Base-by-base conservation (phyloP, 192 early-diverging fungal genomes). In the Coemansia reversa region DNA sequence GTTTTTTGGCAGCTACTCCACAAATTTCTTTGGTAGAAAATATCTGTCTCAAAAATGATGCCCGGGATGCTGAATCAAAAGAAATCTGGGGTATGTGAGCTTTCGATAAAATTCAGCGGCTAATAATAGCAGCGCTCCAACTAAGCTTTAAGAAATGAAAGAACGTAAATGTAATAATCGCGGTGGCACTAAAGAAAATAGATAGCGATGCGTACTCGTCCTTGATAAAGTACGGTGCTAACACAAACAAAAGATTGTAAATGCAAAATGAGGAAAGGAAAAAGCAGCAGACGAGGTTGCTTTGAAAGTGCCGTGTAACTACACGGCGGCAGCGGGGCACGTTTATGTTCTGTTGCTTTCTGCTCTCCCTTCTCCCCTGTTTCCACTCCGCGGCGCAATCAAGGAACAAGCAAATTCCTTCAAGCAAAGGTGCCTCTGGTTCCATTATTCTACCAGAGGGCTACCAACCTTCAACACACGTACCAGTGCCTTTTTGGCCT, bases 261-360 rank as follows among this genome's bases (percentile, higher is more conserved):
- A 27, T 14, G 16, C 9, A 16, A 11, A 14, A 45, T 45, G 39
- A 45, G 39, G 14, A 45, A 14, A 45, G 3, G 14, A 45, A 45
- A 45, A 16, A 45, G 9, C 1, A 45, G 14, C 39, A 45, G 39
- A 16, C 39, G 9, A 16, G 39, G 39, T 45, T 45, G 9, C 39
- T 14, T 45, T 45, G 39, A 45, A 0, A 45, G 39, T 45, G 39
- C 39, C 39, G 39, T 45, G 39, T 45, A 45, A 14, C 16, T 45
- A 45, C 39, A 45, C 51, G 22, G 51, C 51, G 51, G 51, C 28
- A 18, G 54, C 27, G 54, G 54, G 54, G 54, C 54, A 55, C 30
- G 54, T 32, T 55, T 55, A 55, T 55, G 54, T 55, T 24, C 28
- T 27, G 1, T 7, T n/a, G 54, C 11, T 16, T 18, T 25, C 4